Evolutionary conservation across 2,329 filamentous ascomycete genomes (phyloP), one percentile per base, ranked within the genome.

Genomic region (Cladosporium cucumerinum): DNA sequence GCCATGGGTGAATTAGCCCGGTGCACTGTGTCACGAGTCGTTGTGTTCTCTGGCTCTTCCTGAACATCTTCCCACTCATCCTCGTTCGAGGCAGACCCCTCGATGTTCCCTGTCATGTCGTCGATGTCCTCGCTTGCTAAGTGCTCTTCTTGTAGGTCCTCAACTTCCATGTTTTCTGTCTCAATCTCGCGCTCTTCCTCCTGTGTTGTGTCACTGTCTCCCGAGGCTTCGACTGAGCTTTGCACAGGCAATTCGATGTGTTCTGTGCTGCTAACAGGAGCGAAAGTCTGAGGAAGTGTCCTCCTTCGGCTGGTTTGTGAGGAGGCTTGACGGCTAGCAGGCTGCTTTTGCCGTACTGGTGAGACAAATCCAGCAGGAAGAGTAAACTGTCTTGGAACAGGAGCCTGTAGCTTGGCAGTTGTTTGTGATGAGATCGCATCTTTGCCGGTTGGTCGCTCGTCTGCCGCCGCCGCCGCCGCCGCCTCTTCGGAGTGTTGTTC

Each of bases 291-390:
- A 21, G 73, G 73, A 36, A 75, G 63, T 11, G 73, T 75, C 43
- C 68, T 59, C n/a, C 72, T 66, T 12, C 73, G 66, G 28, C 32
- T 51, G 7, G 23, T 23, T 5, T 58, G 30, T n/a, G 55, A n/a
- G 25, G 23, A 32, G 2, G 32, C 3, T 34, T 49, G 25, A 25
- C 57, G 32, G 46, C 57, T 54, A 3, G 57, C 8, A 25, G 57
- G 16, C 16, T 34, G 32, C 25, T 55, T 60, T 36, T 58, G 57
- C 51, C 71, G 69, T 3, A 68, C 70, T 11, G 73, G 73, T 7
- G 70, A 72, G n/a, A 74, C 72, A 57, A 75, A 75, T 18, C 73
- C 73, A n/a, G 69, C 69, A 46, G 73, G 73, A 12, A 75, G 65
- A 26, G 32, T 23, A 18, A 39, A 23, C 0, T 58, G 28, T 26